Evolutionary conservation across 768 basidiomycete species (phyloP).

Genomic region (Myochromella boudieri): DNA sequence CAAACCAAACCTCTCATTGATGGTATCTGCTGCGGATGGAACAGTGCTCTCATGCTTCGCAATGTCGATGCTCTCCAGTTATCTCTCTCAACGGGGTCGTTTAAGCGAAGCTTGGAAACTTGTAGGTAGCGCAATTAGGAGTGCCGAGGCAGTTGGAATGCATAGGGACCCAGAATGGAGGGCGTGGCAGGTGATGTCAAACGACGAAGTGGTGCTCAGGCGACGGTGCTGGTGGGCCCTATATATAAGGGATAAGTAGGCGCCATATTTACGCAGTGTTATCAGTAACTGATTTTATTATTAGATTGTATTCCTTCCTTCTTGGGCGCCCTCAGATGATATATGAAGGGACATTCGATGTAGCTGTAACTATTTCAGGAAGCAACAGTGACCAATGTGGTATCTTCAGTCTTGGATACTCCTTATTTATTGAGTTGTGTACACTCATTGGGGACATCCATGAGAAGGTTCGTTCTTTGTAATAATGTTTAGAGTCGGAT

Average conservation of each 20-base stretch:
- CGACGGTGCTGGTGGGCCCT: conserved; percentile 45
- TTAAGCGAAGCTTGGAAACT: conserved; percentile 52
- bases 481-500: neutral
- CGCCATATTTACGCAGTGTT: conserved; percentile 14
- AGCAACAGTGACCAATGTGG: conserved; percentile 31
- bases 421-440: conserved; percentile 35
- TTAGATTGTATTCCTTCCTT: conserved; percentile 41
- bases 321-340: conserved; percentile 47
- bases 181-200: conserved; percentile 42
- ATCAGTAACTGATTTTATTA: conserved; percentile 8
- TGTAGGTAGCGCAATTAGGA: conserved; percentile 38
- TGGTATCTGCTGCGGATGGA: conserved; percentile 43
- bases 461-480: conserved; percentile 31
- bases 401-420: conserved; percentile 37
- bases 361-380: conserved; percentile 30
- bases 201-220: conserved; percentile 39
- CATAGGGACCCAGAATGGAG: conserved; percentile 43
- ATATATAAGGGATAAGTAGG: conserved; percentile 42
- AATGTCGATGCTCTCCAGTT: conserved; percentile 42
- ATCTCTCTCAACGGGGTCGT: conserved; percentile 45
- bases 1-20: conserved; percentile 30
- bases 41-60: conserved; percentile 47
- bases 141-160: conserved; percentile 41
- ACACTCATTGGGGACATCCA: conserved; percentile 40
- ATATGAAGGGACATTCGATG: conserved; percentile 33